phyloP scores from a whole-genome alignment of 2,329 filamentous ascomycete species.

The Diplodia mutila region DNA sequence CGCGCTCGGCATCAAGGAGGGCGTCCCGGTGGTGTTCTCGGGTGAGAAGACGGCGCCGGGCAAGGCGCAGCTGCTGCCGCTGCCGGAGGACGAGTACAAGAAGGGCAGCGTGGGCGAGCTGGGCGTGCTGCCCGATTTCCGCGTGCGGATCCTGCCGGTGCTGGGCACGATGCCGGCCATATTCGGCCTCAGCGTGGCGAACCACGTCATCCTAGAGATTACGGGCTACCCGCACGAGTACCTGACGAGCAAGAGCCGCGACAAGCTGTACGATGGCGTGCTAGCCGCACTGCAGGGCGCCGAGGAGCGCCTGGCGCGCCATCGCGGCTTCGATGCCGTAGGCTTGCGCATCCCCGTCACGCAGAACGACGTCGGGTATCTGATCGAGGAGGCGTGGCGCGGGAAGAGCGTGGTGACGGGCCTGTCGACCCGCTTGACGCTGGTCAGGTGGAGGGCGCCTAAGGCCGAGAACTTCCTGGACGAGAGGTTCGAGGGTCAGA shows the following conservation, averaged over 20 bases:
- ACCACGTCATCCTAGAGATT: conserved; percentile 86
- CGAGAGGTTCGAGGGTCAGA: conserved; percentile 72
- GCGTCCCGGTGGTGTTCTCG: conserved; percentile 91
- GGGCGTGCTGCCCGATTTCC: conserved; percentile 87
- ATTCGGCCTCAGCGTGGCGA: conserved; percentile 89
- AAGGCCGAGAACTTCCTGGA: conserved; percentile 62
- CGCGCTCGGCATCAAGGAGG: conserved; percentile 73
- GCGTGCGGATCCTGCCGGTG: conserved; percentile 92
- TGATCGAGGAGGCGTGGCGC: conserved; percentile 86
- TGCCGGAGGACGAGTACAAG: conserved; percentile 83
- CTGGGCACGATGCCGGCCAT: conserved; percentile 96
- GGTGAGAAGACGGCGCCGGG: conserved; percentile 88
- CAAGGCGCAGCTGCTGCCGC: conserved; percentile 85
- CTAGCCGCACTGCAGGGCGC: conserved; percentile 73
- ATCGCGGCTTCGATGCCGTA: conserved; percentile 56
- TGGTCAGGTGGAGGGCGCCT: conserved; percentile 81
- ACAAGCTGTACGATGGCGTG: conserved; percentile 91
- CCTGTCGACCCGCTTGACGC: conserved; percentile 73
- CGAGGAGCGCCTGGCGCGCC: conserved; percentile 74
- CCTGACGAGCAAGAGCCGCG: conserved; percentile 75
- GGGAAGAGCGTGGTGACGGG: conserved; percentile 84
- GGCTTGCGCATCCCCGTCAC: conserved; percentile 82
- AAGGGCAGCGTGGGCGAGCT: conserved; percentile 87
- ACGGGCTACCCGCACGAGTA: conserved; percentile 85
- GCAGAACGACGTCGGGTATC: conserved; percentile 79